phyloP scores from a whole-genome alignment of 2,329 filamentous ascomycete species.

The Alternaria hordeiaustralica region DNA sequence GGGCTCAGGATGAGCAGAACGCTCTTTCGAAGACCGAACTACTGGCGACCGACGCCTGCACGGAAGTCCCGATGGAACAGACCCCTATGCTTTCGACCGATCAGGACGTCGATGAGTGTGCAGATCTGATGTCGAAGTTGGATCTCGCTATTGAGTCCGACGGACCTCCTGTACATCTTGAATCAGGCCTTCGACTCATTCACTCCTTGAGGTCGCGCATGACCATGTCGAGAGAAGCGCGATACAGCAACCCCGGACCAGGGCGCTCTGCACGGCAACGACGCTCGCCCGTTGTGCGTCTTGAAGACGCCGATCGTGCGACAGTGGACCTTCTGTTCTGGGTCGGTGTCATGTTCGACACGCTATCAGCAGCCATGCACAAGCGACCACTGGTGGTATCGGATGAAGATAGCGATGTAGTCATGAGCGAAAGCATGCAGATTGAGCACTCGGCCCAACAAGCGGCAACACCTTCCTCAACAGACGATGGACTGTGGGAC shows the following conservation, averaged over 20 bases:
- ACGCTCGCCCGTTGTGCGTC: slow-evolving; percentile 19
- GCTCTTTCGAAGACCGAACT: not conserved
- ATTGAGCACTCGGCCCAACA: slow-evolving; percentile 1
- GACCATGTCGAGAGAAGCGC: slow-evolving; percentile 26
- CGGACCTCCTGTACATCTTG: slow-evolving; percentile 49
- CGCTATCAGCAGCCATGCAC: slow-evolving; percentile 62
- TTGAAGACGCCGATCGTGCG: slow-evolving; percentile 48
- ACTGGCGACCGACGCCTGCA: not conserved
- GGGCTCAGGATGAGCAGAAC: not conserved
- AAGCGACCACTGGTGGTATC: slow-evolving; percentile 54
- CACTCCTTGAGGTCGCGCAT: slow-evolving; percentile 45
- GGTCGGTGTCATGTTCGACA: slow-evolving; percentile 67
- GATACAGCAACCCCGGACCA: slow-evolving; percentile 10
- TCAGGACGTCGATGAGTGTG: slow-evolving; percentile 31
- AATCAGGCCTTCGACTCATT: slow-evolving; percentile 50
- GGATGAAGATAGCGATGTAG: slow-evolving; percentile 55
- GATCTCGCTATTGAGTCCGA: slow-evolving; percentile 44
- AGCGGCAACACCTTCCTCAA: not conserved
- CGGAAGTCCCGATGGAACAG: not conserved
- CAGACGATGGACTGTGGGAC: slow-evolving; percentile 46
- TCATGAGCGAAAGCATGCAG: slow-evolving; percentile 19
- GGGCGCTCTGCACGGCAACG: slow-evolving; percentile 20
- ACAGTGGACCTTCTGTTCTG: slow-evolving; percentile 64
- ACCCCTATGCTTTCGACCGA: slow-evolving; percentile 8
- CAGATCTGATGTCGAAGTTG: slow-evolving; percentile 39